A percentile compares a stretch with the other conserved stretches of the same genome.
These are phyloP conservation scores for Durusdinium trenchii DNA, from an alignment of 73 alveolate species.

Conservation along the genomic window DNA sequence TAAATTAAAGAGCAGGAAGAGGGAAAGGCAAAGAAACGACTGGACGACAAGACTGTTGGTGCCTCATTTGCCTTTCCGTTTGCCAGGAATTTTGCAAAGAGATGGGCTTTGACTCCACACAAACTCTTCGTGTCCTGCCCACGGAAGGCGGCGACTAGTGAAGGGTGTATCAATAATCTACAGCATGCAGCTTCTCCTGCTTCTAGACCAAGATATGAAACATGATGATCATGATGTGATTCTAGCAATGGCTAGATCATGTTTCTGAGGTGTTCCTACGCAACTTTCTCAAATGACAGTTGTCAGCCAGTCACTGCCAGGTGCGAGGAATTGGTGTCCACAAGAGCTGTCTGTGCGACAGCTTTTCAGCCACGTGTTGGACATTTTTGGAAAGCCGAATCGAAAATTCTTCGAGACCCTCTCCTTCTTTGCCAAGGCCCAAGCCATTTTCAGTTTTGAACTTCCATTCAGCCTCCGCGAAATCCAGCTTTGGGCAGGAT, in stretches of 20 bases:
- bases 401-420: conserved; percentile 61
- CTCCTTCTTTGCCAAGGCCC: conserved; percentile 64
- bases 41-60: background rate
- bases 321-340: conserved; percentile 83
- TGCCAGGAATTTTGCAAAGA: conserved; percentile 41
- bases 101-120: conserved; percentile 76
- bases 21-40: background rate
- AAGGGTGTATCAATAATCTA: background rate
- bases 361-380: conserved; percentile 81
- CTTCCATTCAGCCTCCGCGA: background rate
- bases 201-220: too few relatives aligned
- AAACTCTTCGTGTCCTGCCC: conserved; percentile 76
- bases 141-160: conserved; percentile 34
- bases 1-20: background rate
- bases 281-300: background rate
- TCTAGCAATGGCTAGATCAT: background rate
- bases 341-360: conserved; percentile 70
- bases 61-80: background rate
- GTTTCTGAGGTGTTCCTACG: too few relatives aligned
- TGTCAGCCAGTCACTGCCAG: background rate
- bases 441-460: background rate
- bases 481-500: background rate
- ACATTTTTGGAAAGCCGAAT: conserved; percentile 77
- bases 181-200: background rate
- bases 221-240: too few relatives aligned